phyloP scores from a whole-genome alignment of 768 basidiomycete species.

The Boletus vermiculosoides region DNA sequence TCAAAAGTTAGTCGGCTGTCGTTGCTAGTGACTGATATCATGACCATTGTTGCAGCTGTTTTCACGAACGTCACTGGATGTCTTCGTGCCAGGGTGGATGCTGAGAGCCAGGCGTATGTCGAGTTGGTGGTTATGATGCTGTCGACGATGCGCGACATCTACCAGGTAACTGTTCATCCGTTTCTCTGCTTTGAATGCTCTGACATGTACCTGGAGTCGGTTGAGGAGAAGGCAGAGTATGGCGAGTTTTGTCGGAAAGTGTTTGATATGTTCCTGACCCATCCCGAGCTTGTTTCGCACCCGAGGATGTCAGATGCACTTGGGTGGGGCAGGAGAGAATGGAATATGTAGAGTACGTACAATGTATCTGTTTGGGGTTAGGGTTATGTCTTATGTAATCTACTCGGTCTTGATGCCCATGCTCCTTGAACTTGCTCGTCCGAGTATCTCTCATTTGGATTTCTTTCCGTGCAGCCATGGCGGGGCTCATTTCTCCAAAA shows the following conservation, averaged over 20 bases:
- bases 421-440: background rate
- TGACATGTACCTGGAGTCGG: constrained; percentile 13
- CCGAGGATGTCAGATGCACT: constrained; percentile 33
- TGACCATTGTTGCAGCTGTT: constrained; percentile 38
- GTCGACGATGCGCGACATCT: constrained; percentile 49
- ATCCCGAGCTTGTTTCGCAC: constrained; percentile 34
- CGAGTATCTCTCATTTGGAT: constrained; percentile 12
- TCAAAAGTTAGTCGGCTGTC: constrained; percentile 35
- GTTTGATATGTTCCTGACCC: constrained; percentile 27
- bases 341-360: background rate
- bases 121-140: constrained; percentile 47
- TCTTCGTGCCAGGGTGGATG: constrained; percentile 33
- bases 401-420: background rate
- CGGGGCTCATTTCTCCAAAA: constrained; percentile 61
- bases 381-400: constrained; percentile 31
- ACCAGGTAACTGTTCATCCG: constrained; percentile 37
- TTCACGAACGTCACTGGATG: constrained; percentile 42
- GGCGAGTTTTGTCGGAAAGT: constrained; percentile 36
- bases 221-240: constrained; percentile 31
- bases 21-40: constrained; percentile 8
- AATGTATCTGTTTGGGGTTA: constrained; percentile 18
- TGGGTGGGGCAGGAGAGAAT: constrained; percentile 28
- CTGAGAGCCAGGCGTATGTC: constrained; percentile 39
- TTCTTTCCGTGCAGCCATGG: constrained; percentile 39
- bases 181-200: background rate